Conservation (phyloP, 768 basidiomycete species). For the Naematelia encephala region DNA sequence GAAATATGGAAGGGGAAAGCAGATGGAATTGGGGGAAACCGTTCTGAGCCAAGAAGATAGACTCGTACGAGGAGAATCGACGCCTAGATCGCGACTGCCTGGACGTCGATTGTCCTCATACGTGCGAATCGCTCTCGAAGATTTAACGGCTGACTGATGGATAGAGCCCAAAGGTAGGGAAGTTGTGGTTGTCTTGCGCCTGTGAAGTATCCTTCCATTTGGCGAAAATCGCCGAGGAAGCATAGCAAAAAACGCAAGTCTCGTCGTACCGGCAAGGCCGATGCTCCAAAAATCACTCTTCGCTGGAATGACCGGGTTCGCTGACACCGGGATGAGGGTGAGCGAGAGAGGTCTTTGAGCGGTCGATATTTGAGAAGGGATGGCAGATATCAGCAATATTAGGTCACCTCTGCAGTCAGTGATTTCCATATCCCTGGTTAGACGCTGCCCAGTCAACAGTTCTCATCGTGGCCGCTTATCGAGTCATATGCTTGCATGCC, state of each 20-base stretch:
- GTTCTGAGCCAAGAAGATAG: too few relatives aligned
- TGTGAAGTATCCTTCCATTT: conserved; percentile 47
- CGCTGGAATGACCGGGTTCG: conserved; percentile 21
- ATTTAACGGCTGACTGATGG: too few relatives aligned
- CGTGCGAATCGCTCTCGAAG: neutral
- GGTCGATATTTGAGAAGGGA: conserved; percentile 5
- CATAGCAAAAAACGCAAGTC: conserved; percentile 48
- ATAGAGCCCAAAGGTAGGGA: too few relatives aligned
- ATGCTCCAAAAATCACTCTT: conserved; percentile 15
- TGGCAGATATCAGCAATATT: too few relatives aligned
- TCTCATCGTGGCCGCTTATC: neutral
- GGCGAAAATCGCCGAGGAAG: conserved; percentile 19
- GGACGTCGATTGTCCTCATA: neutral
- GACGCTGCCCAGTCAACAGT: neutral
- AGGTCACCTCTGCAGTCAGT: too few relatives aligned
- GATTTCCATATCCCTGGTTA: too few relatives aligned
- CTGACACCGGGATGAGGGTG: conserved; percentile 34
- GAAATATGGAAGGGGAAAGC: conserved; percentile 10
- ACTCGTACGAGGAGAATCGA: neutral
- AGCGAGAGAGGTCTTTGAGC: conserved; percentile 29
- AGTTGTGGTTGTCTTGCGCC: conserved; percentile 50
- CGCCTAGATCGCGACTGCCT: conserved; percentile 5
- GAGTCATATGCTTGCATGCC: neutral
- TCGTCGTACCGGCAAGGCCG: conserved; percentile 11
- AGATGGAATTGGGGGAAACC: neutral